Conservation (phyloP, 2,329 filamentous ascomycete species). For the Neophaeococcomyces aloes region DNA sequence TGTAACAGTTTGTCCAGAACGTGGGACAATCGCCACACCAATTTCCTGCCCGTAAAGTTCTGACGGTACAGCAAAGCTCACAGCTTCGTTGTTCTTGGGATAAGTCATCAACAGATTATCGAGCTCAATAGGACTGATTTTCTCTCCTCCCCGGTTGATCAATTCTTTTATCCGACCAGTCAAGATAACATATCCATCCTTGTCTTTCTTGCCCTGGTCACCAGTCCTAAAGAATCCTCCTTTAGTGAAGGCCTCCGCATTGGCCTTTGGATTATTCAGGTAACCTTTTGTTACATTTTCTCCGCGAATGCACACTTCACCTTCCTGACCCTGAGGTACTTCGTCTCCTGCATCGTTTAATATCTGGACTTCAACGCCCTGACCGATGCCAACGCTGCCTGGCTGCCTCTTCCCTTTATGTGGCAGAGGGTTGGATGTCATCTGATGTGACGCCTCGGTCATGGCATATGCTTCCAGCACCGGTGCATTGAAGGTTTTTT, state of each 20-base stretch:
- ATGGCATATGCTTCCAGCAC: slow-evolving; percentile 87
- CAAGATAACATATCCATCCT: slow-evolving; percentile 73
- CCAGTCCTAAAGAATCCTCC: slow-evolving; percentile 80
- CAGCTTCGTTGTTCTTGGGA: slow-evolving; percentile 62
- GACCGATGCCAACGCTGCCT: slow-evolving; percentile 70
- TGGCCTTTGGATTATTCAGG: slow-evolving; percentile 70
- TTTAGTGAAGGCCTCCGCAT: slow-evolving; percentile 60
- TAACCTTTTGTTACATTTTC: slow-evolving; percentile 79
- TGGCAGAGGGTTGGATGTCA: slow-evolving; percentile 52
- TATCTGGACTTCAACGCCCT: slow-evolving; percentile 73
- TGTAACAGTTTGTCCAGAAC: slow-evolving; percentile 47
- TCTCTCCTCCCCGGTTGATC: slow-evolving; percentile 81
- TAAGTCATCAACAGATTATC: slow-evolving; percentile 72
- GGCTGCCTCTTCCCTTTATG: slow-evolving; percentile 59
- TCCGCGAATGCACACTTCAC: slow-evolving; percentile 72
- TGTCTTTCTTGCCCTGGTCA: slow-evolving; percentile 71
- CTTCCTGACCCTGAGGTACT: slow-evolving; percentile 58
- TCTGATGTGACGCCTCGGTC: slow-evolving; percentile 63
- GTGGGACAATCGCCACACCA: slow-evolving; percentile 64
- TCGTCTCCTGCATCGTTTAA: slow-evolving; percentile 59
- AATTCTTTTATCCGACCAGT: slow-evolving; percentile 89
- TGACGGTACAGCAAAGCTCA: slow-evolving; percentile 73
- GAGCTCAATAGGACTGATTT: slow-evolving; percentile 78
- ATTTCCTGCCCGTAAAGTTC: slow-evolving; percentile 77
- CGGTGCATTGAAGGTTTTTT: slow-evolving; percentile 63